A percentile compares a stretch with the other conserved stretches of the same genome.
Conservation (phyloP, 2,329 filamentous ascomycete genomes). For the Blastomyces emzantsi region DNA sequence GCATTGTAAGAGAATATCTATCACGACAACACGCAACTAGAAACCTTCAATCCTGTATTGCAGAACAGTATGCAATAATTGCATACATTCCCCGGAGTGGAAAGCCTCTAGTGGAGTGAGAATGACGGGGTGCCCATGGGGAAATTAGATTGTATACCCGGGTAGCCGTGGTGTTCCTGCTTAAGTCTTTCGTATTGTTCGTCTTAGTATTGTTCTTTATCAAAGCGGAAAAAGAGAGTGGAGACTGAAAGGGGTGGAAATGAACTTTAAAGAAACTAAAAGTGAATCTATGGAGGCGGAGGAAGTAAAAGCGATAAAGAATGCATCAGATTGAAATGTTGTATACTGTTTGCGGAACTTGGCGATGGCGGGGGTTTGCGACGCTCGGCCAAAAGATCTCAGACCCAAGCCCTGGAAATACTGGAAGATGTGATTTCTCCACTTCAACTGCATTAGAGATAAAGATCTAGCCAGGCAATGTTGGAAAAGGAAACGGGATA, state of each 20-base stretch:
- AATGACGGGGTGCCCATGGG: not conserved
- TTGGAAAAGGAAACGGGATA: not conserved
- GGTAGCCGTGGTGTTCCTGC: not conserved
- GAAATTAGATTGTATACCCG: not conserved
- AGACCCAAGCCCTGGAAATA: not conserved
- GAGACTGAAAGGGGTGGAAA: not conserved
- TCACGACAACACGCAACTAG: not conserved
- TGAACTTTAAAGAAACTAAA: not conserved
- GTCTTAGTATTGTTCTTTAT: conserved; percentile 5
- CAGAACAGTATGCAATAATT: not conserved
- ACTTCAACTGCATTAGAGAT: not conserved
- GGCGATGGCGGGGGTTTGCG: not conserved
- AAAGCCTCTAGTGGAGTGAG: not conserved
- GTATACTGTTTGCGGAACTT: not conserved
- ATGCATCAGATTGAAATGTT: not conserved
- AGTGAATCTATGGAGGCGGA: conserved; percentile 1
- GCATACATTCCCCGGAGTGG: not conserved
- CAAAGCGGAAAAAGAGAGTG: not conserved
- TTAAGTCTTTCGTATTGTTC: conserved; percentile 6
- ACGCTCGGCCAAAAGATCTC: not conserved
- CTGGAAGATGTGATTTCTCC: too few species aligned
- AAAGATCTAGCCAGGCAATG: not conserved
- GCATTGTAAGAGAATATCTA: not conserved
- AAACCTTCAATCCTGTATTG: not conserved
- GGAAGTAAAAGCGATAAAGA: conserved; percentile 2